A percentile compares a stretch with the other conserved stretches of the same genome.
Conservation (phyloP, 805 yeast species). For the Barnettozyma wickerhamii region DNA sequence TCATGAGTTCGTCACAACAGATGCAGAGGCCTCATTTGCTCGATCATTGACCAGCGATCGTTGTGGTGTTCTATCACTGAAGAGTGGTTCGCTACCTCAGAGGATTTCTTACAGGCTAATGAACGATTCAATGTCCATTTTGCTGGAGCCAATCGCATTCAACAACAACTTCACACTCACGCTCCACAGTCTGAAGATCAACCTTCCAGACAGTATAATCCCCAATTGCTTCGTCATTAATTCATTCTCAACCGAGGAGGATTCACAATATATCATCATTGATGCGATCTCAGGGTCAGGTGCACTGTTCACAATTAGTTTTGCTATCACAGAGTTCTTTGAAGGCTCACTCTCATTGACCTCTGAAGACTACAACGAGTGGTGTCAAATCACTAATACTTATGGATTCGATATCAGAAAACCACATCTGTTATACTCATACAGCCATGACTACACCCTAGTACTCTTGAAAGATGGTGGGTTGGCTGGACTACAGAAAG, state of each 20-base stretch:
- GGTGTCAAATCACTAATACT: slow-evolving; percentile 70
- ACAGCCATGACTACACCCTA: slow-evolving; percentile 42
- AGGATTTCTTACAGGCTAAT: slow-evolving; percentile 24
- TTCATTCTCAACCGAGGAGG: slow-evolving; percentile 28
- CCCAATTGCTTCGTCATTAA: slow-evolving; percentile 34
- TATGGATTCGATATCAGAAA: slow-evolving; percentile 55
- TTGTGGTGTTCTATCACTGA: slow-evolving; percentile 17
- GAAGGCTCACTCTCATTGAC: slow-evolving; percentile 9
- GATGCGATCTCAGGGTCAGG: slow-evolving; percentile 53
- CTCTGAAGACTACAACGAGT: slow-evolving; percentile 30
- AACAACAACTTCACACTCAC: slow-evolving; percentile 21
- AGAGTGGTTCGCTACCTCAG: slow-evolving; percentile 22
- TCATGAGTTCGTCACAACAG: slow-evolving; percentile 1
- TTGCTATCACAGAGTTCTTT: slow-evolving; percentile 42
- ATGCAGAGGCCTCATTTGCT: slow-evolving; percentile 22
- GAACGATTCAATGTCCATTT: slow-evolving; percentile 16
- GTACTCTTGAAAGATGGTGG: slow-evolving; percentile 78
- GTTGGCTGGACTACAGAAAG: slow-evolving; percentile 46
- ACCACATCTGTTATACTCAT: slow-evolving; percentile 50
- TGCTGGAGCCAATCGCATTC: slow-evolving; percentile 20
- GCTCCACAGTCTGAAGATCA: slow-evolving; percentile 25
- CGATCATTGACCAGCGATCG: slow-evolving; percentile 12
- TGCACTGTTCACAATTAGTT: slow-evolving; percentile 44
- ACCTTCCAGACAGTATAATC: slow-evolving; percentile 34
- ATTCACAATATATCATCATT: slow-evolving; percentile 31